Evolutionary conservation across 2,329 filamentous ascomycete genomes (phyloP).

Genomic region (Phaeosphaeriaceae sp.): DNA sequence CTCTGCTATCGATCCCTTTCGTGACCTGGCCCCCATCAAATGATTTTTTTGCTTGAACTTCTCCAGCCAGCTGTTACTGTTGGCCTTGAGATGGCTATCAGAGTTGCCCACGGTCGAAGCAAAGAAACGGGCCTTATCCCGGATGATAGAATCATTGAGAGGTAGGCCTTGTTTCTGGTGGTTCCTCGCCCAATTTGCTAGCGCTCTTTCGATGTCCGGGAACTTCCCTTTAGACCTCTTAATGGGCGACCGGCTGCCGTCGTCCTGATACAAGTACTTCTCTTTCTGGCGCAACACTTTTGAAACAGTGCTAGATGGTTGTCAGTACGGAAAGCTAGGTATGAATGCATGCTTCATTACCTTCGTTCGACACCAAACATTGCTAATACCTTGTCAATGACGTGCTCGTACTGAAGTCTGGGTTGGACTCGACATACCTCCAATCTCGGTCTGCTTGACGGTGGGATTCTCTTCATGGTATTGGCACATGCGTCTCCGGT

Average conservation of each 20-base stretch:
- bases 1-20: slow-evolving; percentile 66
- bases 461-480: slow-evolving; percentile 90
- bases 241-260: slow-evolving; percentile 77
- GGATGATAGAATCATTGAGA: slow-evolving; percentile 80
- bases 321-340: slow-evolving; percentile 22
- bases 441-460: slow-evolving; percentile 95
- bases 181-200: slow-evolving; percentile 86
- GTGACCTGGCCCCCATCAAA: slow-evolving; percentile 60
- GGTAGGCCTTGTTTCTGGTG: slow-evolving; percentile 76
- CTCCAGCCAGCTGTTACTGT: slow-evolving; percentile 83
- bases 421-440: slow-evolving; percentile 63
- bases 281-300: slow-evolving; percentile 96
- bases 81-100: slow-evolving; percentile 73
- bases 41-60: slow-evolving; percentile 94
- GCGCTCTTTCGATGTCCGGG: slow-evolving; percentile 89
- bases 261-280: slow-evolving; percentile 85
- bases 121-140: slow-evolving; percentile 84
- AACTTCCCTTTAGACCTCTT: slow-evolving; percentile 85
- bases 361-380: slow-evolving; percentile 97
- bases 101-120: slow-evolving; percentile 74
- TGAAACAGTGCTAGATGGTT: slow-evolving; percentile 81
- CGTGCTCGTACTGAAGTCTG: slow-evolving; percentile 11
- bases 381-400: slow-evolving; percentile 58
- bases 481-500: slow-evolving; percentile 90
- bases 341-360: slow-evolving; percentile 58